Evolutionary conservation across 345 rosid species (phyloP).

Genomic region (Populus simonii): DNA sequence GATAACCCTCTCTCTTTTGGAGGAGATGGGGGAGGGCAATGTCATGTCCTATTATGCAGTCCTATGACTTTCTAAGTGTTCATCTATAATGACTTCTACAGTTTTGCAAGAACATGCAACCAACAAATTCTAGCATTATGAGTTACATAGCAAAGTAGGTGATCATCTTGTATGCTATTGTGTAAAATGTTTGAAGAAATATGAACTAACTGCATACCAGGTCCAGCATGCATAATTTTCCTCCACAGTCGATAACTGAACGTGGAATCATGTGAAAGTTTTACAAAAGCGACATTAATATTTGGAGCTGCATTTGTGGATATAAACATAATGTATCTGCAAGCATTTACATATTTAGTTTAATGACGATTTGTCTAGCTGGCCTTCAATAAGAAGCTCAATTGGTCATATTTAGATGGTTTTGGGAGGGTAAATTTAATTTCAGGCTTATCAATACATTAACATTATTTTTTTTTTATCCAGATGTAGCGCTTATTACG

Average conservation of each 20-base stretch:
- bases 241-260: not conserved
- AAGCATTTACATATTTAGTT: not conserved
- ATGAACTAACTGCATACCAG: not conserved
- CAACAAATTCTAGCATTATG: too few relatives aligned
- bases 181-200: not conserved
- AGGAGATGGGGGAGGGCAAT: not conserved
- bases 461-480: conserved; percentile 1
- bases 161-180: not conserved
- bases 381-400: not conserved
- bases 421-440: not conserved
- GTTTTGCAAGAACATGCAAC: too few relatives aligned
- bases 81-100: too few relatives aligned
- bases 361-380: not conserved
- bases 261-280: not conserved
- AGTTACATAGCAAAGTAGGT: not conserved
- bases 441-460: not conserved
- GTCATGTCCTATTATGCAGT: too few relatives aligned
- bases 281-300: not conserved
- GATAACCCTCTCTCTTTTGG: not conserved
- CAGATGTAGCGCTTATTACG: conserved; percentile 62
- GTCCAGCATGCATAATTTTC: not conserved
- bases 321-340: not conserved
- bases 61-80: too few relatives aligned
- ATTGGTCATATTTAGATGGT: not conserved
- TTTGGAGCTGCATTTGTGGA: not conserved